Percentiles rank a stretch among this genome's conserved stretches.
Evolutionary conservation across 345 rosid genomes (phyloP).

Genomic region (Cardamine occulta): DNA sequence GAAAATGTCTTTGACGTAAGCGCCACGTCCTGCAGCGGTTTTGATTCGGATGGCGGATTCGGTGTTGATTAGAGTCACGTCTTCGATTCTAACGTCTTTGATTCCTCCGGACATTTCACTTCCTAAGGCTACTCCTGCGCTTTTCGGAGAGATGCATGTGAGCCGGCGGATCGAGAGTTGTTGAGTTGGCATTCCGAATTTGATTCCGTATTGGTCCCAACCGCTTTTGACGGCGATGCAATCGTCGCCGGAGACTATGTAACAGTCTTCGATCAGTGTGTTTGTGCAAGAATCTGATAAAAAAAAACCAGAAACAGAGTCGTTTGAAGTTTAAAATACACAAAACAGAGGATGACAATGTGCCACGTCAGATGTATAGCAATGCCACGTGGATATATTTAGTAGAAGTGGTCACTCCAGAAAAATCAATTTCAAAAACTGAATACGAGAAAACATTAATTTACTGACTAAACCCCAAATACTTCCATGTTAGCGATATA

Average conservation of each 20-base stretch:
- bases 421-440: too few species aligned
- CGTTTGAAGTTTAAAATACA: not conserved
- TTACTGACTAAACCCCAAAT: too few species aligned
- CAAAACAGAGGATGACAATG: slow-evolving; percentile 6
- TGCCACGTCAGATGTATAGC: not conserved
- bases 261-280: slow-evolving; percentile 61
- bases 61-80: slow-evolving; percentile 55
- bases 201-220: slow-evolving; percentile 74
- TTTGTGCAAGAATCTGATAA: slow-evolving; percentile 79
- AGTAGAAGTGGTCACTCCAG: too few species aligned
- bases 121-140: slow-evolving; percentile 80
- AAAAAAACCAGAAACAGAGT: slow-evolving; percentile 7
- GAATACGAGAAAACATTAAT: too few species aligned
- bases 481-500: too few species aligned
- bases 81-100: slow-evolving; percentile 62
- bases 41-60: slow-evolving; percentile 67
- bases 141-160: slow-evolving; percentile 79
- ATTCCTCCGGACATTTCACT: slow-evolving; percentile 93
- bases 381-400: not conserved
- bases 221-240: slow-evolving; percentile 85
- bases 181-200: slow-evolving; percentile 55
- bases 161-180: slow-evolving; percentile 60
- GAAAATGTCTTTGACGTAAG: slow-evolving; percentile 63
- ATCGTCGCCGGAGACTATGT: slow-evolving; percentile 75
- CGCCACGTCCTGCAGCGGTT: slow-evolving; percentile 74